These are phyloP conservation scores for Carex littledalei DNA, from an alignment of 176 grass and related monocot genomes.

Conservation along the genomic window DNA sequence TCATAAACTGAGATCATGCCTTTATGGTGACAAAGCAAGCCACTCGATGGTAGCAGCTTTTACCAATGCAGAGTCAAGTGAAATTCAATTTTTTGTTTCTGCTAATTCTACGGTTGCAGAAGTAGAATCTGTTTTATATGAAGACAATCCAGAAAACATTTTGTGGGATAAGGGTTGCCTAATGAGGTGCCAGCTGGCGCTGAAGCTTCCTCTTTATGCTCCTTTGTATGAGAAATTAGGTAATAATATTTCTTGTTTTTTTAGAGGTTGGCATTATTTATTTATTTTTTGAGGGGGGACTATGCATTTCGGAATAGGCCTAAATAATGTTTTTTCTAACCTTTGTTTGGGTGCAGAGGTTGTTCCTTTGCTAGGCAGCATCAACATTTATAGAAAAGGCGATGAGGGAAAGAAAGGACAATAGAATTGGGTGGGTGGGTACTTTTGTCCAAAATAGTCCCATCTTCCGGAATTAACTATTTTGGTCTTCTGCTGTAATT, in stretches of 20 bases:
- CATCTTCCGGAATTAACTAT: not conserved
- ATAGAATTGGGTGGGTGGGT: not conserved
- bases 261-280: not conserved
- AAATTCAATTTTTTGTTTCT: conserved; percentile 53
- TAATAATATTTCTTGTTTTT: conserved; percentile 31
- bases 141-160: conserved; percentile 50
- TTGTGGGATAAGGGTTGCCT: conserved; percentile 85
- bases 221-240: conserved; percentile 39
- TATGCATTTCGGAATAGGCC: not conserved
- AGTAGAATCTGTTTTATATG: conserved; percentile 50
- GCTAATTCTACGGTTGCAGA: conserved; percentile 20
- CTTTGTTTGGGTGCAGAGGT: not conserved
- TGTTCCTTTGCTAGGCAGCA: not conserved
- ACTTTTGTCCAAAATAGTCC: not conserved
- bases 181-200: conserved; percentile 45
- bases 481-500: not conserved
- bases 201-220: conserved; percentile 73
- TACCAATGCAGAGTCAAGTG: conserved; percentile 24
- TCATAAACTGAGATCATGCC: conserved; percentile 37
- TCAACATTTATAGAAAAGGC: no score
- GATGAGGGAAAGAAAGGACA: no score
- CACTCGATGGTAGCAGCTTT: conserved; percentile 49
- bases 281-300: not conserved
- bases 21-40: conserved; percentile 40
- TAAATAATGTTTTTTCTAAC: not conserved